phyloP scores from a whole-genome alignment of 805 yeast species.

The Nakazawaea holstii region DNA sequence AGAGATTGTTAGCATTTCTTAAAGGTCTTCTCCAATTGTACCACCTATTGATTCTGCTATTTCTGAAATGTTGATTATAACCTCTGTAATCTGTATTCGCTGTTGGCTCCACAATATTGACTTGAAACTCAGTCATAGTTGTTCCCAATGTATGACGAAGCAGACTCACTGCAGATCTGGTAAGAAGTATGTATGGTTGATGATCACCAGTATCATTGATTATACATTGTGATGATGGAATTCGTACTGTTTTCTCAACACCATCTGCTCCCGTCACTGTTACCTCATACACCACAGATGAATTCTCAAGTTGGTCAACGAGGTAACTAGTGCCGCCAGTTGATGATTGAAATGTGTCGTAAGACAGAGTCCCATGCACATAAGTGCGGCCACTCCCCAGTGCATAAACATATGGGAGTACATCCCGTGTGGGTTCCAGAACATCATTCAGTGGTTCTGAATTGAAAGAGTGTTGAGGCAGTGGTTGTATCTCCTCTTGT shows the following conservation, averaged over 20 bases:
- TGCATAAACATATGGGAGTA: not conserved
- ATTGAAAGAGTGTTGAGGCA: not conserved
- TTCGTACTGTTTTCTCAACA: not conserved
- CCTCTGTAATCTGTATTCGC: conserved; percentile 7
- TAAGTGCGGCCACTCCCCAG: not conserved
- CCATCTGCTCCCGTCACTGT: not conserved
- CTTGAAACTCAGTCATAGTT: not conserved
- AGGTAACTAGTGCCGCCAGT: not conserved
- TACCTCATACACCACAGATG: not conserved
- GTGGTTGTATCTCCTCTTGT: not conserved
- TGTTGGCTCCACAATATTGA: conserved; percentile 3
- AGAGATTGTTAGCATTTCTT: not conserved
- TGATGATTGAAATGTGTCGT: not conserved
- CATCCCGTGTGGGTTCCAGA: not conserved
- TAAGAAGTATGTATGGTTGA: conserved; percentile 5
- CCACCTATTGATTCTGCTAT: conserved; percentile 5
- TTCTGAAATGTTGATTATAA: not conserved
- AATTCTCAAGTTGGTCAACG: conserved; percentile 2
- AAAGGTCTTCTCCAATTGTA: conserved; percentile 7
- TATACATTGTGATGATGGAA: conserved; percentile 6
- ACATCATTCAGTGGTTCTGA: not conserved
- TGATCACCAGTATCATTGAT: conserved; percentile 11
- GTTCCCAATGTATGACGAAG: not conserved
- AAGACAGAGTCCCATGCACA: not conserved
- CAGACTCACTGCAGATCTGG: not conserved